Evolutionary conservation across 2,329 filamentous ascomycete species (phyloP).

Genomic region (Beauveria australis): DNA sequence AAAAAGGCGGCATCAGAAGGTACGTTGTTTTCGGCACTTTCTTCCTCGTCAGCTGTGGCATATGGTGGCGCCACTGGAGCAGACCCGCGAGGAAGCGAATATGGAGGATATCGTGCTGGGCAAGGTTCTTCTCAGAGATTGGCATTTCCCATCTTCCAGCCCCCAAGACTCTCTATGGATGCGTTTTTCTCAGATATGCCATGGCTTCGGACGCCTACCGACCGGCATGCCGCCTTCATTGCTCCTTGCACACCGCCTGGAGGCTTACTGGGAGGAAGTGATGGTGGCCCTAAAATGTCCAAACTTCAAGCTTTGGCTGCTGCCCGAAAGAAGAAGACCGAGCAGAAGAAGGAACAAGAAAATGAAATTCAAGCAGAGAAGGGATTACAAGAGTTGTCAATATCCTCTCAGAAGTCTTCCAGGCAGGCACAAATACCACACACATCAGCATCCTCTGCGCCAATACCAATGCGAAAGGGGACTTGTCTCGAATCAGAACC

Average conservation of each 20-base stretch:
- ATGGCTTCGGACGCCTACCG: constrained; percentile 66
- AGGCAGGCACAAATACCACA: background rate
- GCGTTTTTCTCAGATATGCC: constrained; percentile 68
- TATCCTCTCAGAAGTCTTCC: constrained; percentile 18
- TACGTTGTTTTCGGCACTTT: constrained; percentile 21
- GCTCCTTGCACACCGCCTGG: constrained; percentile 46
- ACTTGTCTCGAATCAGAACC: background rate
- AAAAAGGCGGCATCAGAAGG: constrained; percentile 35
- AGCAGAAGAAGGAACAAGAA: constrained; percentile 42
- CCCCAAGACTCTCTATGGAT: background rate
- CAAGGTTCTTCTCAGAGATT: constrained; percentile 6
- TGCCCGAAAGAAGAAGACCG: constrained; percentile 74
- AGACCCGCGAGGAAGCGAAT: constrained; percentile 19
- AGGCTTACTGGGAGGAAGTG: constrained; percentile 71
- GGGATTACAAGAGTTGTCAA: constrained; percentile 24
- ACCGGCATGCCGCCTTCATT: constrained; percentile 58
- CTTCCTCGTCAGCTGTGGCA: constrained; percentile 9
- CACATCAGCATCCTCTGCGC: background rate
- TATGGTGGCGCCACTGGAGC: constrained; percentile 21
- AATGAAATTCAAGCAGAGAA: constrained; percentile 19
- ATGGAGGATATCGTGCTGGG: background rate
- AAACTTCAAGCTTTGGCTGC: constrained; percentile 88
- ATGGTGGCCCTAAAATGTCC: constrained; percentile 62
- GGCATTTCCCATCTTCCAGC: constrained; percentile 15
- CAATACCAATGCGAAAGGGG: background rate